phyloP scores from a whole-genome alignment of 2,329 filamentous ascomycete species.

The Penicillium palitans region DNA sequence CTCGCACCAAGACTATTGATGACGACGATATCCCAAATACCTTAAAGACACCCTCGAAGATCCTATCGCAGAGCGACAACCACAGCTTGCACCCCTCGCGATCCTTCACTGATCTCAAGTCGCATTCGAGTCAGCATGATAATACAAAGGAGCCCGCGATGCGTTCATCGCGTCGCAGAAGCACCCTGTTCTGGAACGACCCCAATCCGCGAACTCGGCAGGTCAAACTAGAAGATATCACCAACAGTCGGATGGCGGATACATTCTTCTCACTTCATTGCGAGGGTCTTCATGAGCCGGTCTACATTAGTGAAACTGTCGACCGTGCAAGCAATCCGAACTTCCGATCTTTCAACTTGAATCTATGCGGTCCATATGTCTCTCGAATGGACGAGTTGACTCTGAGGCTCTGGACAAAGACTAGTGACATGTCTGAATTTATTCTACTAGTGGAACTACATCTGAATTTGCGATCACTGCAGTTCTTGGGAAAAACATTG shows the following conservation, averaged over 20 bases:
- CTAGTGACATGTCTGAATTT: slow-evolving; percentile 54
- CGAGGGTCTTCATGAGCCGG: slow-evolving; percentile 63
- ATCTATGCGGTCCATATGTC: slow-evolving; percentile 60
- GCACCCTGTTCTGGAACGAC: slow-evolving; percentile 64
- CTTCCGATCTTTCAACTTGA: slow-evolving; percentile 81
- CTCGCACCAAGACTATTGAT: slow-evolving; percentile 66
- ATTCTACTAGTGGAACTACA: slow-evolving; percentile 70
- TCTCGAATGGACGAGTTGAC: slow-evolving; percentile 66
- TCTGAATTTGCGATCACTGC: slow-evolving; percentile 69
- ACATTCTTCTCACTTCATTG: slow-evolving; percentile 85
- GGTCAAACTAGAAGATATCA: slow-evolving; percentile 71
- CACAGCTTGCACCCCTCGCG: slow-evolving; percentile 57
- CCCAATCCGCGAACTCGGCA: slow-evolving; percentile 64
- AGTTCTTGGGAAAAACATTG: slow-evolving; percentile 71
- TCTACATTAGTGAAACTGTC: slow-evolving; percentile 87
- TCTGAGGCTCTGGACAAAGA: slow-evolving; percentile 72
- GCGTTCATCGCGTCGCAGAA: slow-evolving; percentile 50
- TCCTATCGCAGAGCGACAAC: slow-evolving; percentile 54
- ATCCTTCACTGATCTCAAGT: slow-evolving; percentile 58
- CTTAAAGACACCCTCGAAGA: slow-evolving; percentile 67
- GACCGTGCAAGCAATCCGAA: slow-evolving; percentile 85
- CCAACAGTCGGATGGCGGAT: slow-evolving; percentile 73
- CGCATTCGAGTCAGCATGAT: slow-evolving; percentile 18
- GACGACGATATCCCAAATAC: slow-evolving; percentile 71
- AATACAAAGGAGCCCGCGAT: slow-evolving; percentile 21